These are phyloP conservation scores for Excoecaria agallocha DNA, from an alignment of 345 rosid species.

Conservation along the genomic window DNA sequence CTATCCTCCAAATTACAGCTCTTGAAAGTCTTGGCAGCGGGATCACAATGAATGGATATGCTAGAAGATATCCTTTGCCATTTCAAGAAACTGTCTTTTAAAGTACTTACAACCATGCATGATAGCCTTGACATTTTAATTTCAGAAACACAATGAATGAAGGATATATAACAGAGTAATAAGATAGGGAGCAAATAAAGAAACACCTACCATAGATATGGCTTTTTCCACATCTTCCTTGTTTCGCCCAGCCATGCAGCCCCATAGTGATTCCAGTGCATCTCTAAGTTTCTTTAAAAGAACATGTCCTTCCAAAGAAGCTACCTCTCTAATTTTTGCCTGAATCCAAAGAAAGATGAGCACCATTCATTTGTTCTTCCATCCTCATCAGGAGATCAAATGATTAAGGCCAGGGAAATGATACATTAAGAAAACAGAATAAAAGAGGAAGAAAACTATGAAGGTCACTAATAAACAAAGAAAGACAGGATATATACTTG, in stretches of 20 bases:
- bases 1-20: background rate
- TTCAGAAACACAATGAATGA: background rate
- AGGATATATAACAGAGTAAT: background rate
- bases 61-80: background rate
- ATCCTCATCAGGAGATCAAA: slow-evolving; percentile 14
- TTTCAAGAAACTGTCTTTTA: background rate
- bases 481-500: background rate
- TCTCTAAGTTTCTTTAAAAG: slow-evolving; percentile 98
- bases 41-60: background rate
- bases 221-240: slow-evolving; percentile 93
- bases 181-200: background rate
- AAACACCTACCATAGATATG: slow-evolving; percentile 82
- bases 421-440: background rate
- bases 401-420: background rate
- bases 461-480: background rate
- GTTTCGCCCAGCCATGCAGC: slow-evolving; percentile 83
- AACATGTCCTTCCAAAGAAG: slow-evolving; percentile 98
- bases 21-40: background rate
- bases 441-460: background rate
- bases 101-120: background rate
- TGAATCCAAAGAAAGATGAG: slow-evolving; percentile 27
- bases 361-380: slow-evolving; percentile 5
- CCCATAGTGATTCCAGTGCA: slow-evolving; percentile 87
- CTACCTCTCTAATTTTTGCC: slow-evolving; percentile 90
- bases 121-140: background rate